Conservation (phyloP, 208 protist genomes). For the Wallacemonas sp. region DNA sequence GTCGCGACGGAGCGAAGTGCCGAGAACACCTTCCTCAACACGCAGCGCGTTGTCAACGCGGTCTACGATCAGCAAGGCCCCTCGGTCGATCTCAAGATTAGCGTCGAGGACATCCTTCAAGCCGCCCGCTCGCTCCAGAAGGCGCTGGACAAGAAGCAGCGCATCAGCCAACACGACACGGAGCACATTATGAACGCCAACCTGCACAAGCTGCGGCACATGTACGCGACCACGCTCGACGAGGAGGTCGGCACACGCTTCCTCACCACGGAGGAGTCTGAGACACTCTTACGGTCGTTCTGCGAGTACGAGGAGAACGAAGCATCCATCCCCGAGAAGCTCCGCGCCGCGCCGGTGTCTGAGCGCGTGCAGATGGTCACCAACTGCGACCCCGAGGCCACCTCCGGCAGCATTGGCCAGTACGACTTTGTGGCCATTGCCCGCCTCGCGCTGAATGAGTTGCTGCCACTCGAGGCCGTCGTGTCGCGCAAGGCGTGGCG, state of each 20-base stretch:
- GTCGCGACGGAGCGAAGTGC: constrained; percentile 81
- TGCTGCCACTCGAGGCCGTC: constrained; percentile 73
- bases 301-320: constrained; percentile 83
- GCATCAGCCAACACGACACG: constrained; percentile 73
- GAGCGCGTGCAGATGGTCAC: constrained; percentile 1
- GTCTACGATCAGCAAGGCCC: constrained; percentile 84
- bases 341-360: constrained; percentile 14
- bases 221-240: constrained; percentile 59
- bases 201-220: constrained; percentile 66
- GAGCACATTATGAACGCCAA: constrained; percentile 69
- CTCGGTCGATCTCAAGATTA: constrained; percentile 73
- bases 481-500: constrained; percentile 60
- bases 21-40: constrained; percentile 67
- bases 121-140: constrained; percentile 55
- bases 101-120: constrained; percentile 59
- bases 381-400: not conserved
- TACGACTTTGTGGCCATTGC: constrained; percentile 69
- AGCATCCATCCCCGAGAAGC: constrained; percentile 36
- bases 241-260: constrained; percentile 35
- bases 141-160: constrained; percentile 43
- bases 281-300: constrained; percentile 62
- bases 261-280: constrained; percentile 41
- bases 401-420: not conserved
- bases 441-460: constrained; percentile 57
- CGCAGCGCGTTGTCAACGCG: constrained; percentile 76